phyloP scores from a whole-genome alignment of 2,329 filamentous ascomycete species.

The Elsinoe perseae region DNA sequence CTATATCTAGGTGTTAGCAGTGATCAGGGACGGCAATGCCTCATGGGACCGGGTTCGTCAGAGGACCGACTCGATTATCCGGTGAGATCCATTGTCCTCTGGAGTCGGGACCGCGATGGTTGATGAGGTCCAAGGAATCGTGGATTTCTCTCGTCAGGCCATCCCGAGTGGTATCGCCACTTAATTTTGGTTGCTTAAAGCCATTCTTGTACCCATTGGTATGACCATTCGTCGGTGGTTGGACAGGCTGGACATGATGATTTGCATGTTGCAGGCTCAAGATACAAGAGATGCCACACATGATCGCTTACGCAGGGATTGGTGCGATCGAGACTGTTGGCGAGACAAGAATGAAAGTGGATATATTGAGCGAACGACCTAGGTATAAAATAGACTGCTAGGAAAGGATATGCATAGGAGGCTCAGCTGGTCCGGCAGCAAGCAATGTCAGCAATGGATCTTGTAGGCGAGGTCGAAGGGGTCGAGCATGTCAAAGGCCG shows the following conservation, averaged over 20 bases:
- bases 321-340: background rate
- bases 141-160: slow-evolving; percentile 21
- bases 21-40: slow-evolving; percentile 13
- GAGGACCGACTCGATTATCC: slow-evolving; percentile 37
- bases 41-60: slow-evolving; percentile 15
- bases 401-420: background rate
- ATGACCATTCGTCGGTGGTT: background rate
- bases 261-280: slow-evolving; percentile 20
- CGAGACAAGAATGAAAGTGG: background rate
- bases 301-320: slow-evolving; percentile 16
- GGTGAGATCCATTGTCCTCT: slow-evolving; percentile 40
- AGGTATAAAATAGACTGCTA: slow-evolving; percentile 3
- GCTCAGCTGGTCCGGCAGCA: background rate
- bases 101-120: slow-evolving; percentile 42
- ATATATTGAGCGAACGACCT: slow-evolving; percentile 14
- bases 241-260: slow-evolving; percentile 14
- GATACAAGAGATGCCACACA: slow-evolving; percentile 29
- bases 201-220: slow-evolving; percentile 14
- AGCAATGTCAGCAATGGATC: background rate
- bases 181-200: background rate
- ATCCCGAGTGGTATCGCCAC: slow-evolving; percentile 15
- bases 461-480: background rate
- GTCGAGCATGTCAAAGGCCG: background rate
- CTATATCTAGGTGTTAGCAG: slow-evolving; percentile 24
- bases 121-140: slow-evolving; percentile 33